phyloP scores from a whole-genome alignment of 1,139 yeast species.

The Yamadazyma blattariae region DNA sequence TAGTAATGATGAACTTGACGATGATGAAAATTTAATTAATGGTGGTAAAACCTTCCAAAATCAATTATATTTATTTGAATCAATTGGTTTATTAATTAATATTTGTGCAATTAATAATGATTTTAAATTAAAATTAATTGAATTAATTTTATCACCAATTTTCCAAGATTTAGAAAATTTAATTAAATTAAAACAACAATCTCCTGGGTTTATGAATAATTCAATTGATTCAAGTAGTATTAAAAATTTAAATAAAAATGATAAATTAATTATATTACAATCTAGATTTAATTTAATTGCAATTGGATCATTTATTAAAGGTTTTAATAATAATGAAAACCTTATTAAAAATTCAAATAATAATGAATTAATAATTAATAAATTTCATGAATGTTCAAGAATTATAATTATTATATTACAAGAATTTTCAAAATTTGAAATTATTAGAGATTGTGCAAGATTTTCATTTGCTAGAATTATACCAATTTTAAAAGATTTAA shows the following conservation, averaged over 20 bases:
- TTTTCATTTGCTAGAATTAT: slow-evolving; percentile 85
- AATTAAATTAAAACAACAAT: slow-evolving; percentile 6
- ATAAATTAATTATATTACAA: slow-evolving; percentile 51
- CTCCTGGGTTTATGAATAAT: background rate
- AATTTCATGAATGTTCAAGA: slow-evolving; percentile 71
- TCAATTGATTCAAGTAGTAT: slow-evolving; percentile 1
- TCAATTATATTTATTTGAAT: slow-evolving; percentile 82
- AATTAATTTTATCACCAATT: slow-evolving; percentile 71
- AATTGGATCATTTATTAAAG: slow-evolving; percentile 85
- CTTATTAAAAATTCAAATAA: background rate
- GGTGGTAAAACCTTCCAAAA: slow-evolving; percentile 72
- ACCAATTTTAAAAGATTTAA: slow-evolving; percentile 53
- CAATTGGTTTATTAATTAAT: slow-evolving; percentile 66
- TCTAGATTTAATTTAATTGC: slow-evolving; percentile 88
- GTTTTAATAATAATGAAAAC: slow-evolving; percentile 53
- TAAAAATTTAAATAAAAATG: background rate
- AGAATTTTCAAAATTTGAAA: slow-evolving; percentile 61
- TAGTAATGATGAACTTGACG: background rate
- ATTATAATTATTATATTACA: slow-evolving; percentile 84
- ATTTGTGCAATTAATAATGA: slow-evolving; percentile 35
- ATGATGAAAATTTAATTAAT: slow-evolving; percentile 50
- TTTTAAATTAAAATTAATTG: slow-evolving; percentile 47
- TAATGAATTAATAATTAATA: slow-evolving; percentile 27
- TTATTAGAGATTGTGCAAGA: slow-evolving; percentile 80
- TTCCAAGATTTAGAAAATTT: slow-evolving; percentile 65